These are phyloP conservation scores for Calonectria hawksworthii DNA, from an alignment of 2,329 filamentous ascomycete genomes.

Conservation along the genomic window DNA sequence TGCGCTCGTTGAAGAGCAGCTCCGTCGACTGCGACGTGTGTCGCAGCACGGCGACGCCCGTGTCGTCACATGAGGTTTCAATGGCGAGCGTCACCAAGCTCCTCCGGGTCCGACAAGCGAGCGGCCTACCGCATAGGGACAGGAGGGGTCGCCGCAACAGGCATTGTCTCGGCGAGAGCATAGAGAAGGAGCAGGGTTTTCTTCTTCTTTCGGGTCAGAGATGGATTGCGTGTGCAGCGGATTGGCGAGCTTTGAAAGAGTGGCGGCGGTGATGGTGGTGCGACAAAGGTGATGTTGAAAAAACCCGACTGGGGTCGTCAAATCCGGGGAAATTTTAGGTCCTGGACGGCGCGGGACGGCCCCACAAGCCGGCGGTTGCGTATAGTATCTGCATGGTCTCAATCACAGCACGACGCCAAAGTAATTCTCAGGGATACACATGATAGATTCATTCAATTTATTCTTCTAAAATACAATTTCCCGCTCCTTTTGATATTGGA, in stretches of 20 bases:
- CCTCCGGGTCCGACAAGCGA: conserved; percentile 46
- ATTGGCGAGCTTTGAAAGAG: background rate
- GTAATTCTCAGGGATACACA: background rate
- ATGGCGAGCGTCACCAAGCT: conserved; percentile 76
- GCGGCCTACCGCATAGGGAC: background rate
- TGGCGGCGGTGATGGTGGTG: background rate
- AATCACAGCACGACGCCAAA: background rate
- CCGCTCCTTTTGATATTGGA: conserved; percentile 17
- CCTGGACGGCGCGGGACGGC: conserved; percentile 29
- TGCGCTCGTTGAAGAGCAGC: conserved; percentile 83
- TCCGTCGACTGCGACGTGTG: conserved; percentile 63
- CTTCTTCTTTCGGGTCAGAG: background rate
- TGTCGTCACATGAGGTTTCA: conserved; percentile 93
- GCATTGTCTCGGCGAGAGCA: conserved; percentile 32
- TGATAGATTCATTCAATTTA: conserved; percentile 10
- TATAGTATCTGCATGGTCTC: background rate
- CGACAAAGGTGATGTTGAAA: background rate
- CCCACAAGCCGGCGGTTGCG: conserved; percentile 30
- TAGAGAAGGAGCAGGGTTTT: conserved; percentile 11
- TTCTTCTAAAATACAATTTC: conserved; percentile 22
- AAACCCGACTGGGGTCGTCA: background rate
- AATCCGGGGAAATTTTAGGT: conserved; percentile 18
- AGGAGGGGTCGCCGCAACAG: conserved; percentile 3
- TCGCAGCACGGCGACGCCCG: conserved; percentile 86
- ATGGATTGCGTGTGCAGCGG: background rate